Conservation (phyloP, 2,329 filamentous ascomycete genomes). For the Magnaporthiopsis incrustans region DNA sequence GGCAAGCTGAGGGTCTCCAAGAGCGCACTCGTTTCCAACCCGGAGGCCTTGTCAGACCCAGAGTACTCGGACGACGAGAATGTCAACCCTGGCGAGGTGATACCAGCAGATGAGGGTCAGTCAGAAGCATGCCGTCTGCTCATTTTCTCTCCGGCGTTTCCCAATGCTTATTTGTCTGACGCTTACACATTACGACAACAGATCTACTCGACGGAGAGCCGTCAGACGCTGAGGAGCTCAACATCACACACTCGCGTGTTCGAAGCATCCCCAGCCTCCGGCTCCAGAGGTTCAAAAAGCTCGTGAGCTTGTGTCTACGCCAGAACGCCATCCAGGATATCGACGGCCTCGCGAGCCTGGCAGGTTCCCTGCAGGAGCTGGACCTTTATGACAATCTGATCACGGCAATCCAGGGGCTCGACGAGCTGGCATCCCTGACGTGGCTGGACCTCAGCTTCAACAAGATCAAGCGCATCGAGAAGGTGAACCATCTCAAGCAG, state of each 20-base stretch:
- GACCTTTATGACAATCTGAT: conserved; percentile 97
- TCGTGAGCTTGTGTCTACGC: conserved; percentile 75
- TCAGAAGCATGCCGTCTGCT: conserved; percentile 8
- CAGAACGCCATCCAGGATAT: conserved; percentile 84
- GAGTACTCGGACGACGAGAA: conserved; percentile 73
- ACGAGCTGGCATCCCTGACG: conserved; percentile 66
- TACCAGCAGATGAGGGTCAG: conserved; percentile 73
- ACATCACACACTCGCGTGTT: conserved; percentile 82
- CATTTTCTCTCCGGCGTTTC: not conserved
- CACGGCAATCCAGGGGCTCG: conserved; percentile 74
- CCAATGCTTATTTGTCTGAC: not conserved
- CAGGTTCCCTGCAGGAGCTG: conserved; percentile 66
- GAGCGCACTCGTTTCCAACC: conserved; percentile 62
- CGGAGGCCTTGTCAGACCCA: conserved; percentile 74
- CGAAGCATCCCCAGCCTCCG: conserved; percentile 66
- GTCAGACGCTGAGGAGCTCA: conserved; percentile 65
- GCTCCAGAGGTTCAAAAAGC: conserved; percentile 75
- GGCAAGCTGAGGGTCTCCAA: conserved; percentile 72
- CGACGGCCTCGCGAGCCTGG: conserved; percentile 61
- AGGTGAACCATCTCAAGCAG: conserved; percentile 67
- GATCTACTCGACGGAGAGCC: conserved; percentile 56
- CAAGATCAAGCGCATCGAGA: conserved; percentile 98
- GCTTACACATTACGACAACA: conserved; percentile 19
- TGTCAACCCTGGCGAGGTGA: conserved; percentile 62
- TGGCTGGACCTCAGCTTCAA: conserved; percentile 93